phyloP scores from a whole-genome alignment of 1,284 basidiomycete genomes.

The Pyrrhoderma noxium region DNA sequence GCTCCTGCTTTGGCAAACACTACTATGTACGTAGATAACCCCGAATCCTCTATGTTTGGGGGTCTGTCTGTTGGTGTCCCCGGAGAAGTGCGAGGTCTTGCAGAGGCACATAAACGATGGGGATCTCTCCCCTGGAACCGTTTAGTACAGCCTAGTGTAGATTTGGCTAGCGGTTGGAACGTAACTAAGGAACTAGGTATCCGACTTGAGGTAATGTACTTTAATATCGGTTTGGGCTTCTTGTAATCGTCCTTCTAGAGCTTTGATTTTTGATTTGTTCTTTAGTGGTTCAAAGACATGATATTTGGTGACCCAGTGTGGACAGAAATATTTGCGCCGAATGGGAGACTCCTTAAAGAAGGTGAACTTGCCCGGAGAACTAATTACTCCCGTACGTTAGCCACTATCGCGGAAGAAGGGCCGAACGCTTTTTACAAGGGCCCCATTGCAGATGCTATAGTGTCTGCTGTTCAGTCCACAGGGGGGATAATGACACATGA shows the following conservation, averaged over 20 bases:
- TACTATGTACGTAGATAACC: constrained; percentile 65
- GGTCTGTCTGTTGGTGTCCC: constrained; percentile 82
- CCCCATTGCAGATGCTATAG: constrained; percentile 64
- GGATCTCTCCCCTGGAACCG: constrained; percentile 71
- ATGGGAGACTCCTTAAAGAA: constrained; percentile 61
- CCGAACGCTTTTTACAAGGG: constrained; percentile 76
- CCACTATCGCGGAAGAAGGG: constrained; percentile 58
- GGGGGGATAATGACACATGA: constrained; percentile 75
- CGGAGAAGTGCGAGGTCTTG: constrained; percentile 79
- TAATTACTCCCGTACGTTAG: constrained; percentile 65
- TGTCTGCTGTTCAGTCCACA: constrained; percentile 56
- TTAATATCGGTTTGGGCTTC: constrained; percentile 1
- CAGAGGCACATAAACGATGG: constrained; percentile 75
- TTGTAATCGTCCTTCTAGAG: too few species aligned
- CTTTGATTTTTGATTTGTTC: background rate
- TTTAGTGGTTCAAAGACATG: constrained; percentile 45
- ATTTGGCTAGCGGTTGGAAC: constrained; percentile 71
- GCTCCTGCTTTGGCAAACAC: constrained; percentile 66
- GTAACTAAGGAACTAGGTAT: constrained; percentile 70
- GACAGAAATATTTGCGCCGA: constrained; percentile 72
- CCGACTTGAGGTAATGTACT: constrained; percentile 53
- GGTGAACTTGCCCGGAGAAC: constrained; percentile 68
- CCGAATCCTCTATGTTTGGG: constrained; percentile 53
- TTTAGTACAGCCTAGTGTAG: constrained; percentile 69
- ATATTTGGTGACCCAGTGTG: constrained; percentile 78